Evolutionary conservation across 2,329 filamentous ascomycete species (phyloP).

Genomic region (Podosphaera xanthii): DNA sequence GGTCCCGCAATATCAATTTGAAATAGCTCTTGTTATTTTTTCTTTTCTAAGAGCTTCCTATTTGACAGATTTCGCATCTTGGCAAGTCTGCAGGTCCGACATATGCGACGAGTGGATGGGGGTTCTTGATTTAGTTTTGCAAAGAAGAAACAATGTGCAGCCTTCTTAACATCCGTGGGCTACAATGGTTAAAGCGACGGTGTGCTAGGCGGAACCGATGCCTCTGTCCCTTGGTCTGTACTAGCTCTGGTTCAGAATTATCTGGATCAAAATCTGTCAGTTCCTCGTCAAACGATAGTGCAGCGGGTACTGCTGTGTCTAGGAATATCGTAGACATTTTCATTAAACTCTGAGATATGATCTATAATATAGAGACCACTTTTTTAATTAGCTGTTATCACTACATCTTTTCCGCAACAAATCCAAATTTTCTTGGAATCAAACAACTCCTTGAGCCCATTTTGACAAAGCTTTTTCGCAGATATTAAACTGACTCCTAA

Average conservation of each 20-base stretch:
- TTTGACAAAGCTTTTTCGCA: neutral
- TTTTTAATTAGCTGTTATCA: neutral
- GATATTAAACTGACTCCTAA: neutral
- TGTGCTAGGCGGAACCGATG: neutral
- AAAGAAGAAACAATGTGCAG: neutral
- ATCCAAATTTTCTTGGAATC: neutral
- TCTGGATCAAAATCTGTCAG: neutral
- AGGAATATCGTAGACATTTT: too few species aligned
- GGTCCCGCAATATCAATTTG: neutral
- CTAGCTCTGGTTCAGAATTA: neutral
- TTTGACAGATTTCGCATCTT: neutral
- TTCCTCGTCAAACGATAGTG: neutral
- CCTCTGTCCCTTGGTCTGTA: neutral
- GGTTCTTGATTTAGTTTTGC: neutral
- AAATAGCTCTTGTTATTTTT: neutral
- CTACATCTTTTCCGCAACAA: neutral
- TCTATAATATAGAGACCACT: neutral
- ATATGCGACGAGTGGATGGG: neutral
- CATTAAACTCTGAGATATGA: neutral
- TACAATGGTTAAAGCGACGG: neutral
- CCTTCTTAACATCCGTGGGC: neutral
- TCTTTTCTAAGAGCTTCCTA: neutral
- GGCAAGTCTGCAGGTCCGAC: neutral
- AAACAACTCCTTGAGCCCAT: neutral
- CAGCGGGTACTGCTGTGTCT: neutral